phyloP scores from a whole-genome alignment of 192 early-diverging fungal species.

The Rhizoclosmatium sp. region DNA sequence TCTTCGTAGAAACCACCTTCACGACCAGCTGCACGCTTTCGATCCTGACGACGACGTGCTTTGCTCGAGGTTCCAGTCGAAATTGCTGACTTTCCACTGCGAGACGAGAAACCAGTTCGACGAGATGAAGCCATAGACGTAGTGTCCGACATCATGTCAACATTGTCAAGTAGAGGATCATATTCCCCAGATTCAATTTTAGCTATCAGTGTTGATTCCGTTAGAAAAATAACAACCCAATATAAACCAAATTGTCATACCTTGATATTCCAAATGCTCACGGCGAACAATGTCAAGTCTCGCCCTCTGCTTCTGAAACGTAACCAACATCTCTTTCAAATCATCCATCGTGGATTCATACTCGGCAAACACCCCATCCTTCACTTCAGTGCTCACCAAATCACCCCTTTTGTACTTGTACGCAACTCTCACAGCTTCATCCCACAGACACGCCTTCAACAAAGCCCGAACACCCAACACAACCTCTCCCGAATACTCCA shows the following conservation, averaged over 20 bases:
- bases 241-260: not conserved
- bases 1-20: conserved; percentile 87
- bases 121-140: conserved; percentile 89
- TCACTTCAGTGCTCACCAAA: conserved; percentile 77
- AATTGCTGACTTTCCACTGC: conserved; percentile 71
- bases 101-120: conserved; percentile 64
- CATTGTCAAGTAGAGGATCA: conserved; percentile 74
- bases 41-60: conserved; percentile 76
- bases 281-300: conserved; percentile 67
- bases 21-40: conserved; percentile 85
- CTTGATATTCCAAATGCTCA: conserved; percentile 55
- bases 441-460: conserved; percentile 77
- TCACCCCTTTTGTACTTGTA: conserved; percentile 67
- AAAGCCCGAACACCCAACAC: conserved; percentile 74
- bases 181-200: conserved; percentile 43
- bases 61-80: conserved; percentile 57
- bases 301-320: conserved; percentile 69
- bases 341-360: conserved; percentile 60
- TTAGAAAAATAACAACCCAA: not conserved
- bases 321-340: conserved; percentile 63
- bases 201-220: not conserved
- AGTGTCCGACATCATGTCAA: conserved; percentile 96
- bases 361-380: not conserved
- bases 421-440: conserved; percentile 74
- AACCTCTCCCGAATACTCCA: conserved; percentile 77